Evolutionary conservation across 192 early-diverging fungal genomes (phyloP), one percentile per base, ranked within the genome.

Genomic region (Coemansia sp.): DNA sequence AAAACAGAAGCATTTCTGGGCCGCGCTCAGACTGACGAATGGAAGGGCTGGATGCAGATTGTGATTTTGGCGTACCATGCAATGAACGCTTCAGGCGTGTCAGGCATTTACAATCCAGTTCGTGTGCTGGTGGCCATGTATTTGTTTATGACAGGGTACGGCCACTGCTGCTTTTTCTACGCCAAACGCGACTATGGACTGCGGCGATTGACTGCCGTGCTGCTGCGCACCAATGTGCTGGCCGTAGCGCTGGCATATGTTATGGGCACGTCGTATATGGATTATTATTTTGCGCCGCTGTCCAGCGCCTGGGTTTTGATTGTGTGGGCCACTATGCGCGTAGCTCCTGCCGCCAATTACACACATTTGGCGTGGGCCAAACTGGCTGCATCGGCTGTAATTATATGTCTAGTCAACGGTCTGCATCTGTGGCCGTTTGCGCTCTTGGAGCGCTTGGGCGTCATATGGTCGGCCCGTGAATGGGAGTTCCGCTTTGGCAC

Each of bases 31-130:
- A 93, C 91, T 8, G 89, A 93, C 55, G 91, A 93, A 70, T 93
- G 91, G 91, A 90, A 89, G 65, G 91, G 91, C 0, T 93, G 91
- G 91, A 93, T 93, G 91, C 91, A 93, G 79, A 65, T 91, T 2
- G 56, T 79, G 15, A 86, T 89, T 45, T 70, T 89, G 22, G 73
- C 87, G 10, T 93, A 93, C 66, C 91, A 93, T 66, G 84, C 86
- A 65, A 72, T 84, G 48, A 89, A 86, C 23, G 89, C 89, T 0
- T 89, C 87, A 2, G 77, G 73, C 15, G 76, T 85, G 9, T 62
- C 85, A 1, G 79, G 69, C 0, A 88, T 93, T 43, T 93, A 93
- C 75, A 86, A 88, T 58, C 82, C 85, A 0, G 86, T 93, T 17
- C 87, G 91, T 5, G 78, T 88, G 43, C 68, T 91, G 55, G 91